Evolutionary conservation across 1,284 basidiomycete species (phyloP), one percentile per base, ranked within the genome.

Genomic region (Gomphus sp.): DNA sequence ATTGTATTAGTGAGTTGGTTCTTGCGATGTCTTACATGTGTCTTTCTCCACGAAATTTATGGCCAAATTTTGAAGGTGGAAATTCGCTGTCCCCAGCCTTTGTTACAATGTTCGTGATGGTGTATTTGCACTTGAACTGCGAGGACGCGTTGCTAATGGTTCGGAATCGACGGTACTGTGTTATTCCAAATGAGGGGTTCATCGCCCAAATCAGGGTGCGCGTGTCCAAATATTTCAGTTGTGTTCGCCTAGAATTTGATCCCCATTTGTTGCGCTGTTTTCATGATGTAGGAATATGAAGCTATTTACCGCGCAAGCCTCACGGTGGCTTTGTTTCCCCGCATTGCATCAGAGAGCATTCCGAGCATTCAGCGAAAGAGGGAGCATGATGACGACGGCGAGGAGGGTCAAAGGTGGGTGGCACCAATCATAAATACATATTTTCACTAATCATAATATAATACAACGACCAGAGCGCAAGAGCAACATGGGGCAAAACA

Each of bases 81-180:
- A 95, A 94, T 66, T 88, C 87, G 56, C 77, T 93, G 11, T 91
- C 91, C 0, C 91, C 92, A 0, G 82, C 91, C 0, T 92, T 95
- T 59, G 90, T 93, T 36, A 88, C 94, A 58, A 93, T 93, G 82
- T 95, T 91, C 67, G 87, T 92, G 34, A 95, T 94, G 92, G 85
- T 89, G 64, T 80, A 87, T 65, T 85, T 83, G 70, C 80, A 83
- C 39, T 76, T 93, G 58, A 82, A 82, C 36, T 93, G 87, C 87
- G 89, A 93, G 69, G 84, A 91, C 53, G 90, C 92, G 0, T 74
- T 94, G 54, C 84, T 89, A 62, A 76, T 87, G 66, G 91, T 95
- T 7, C 92, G 95, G 73, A 92, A 92, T 65, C 81, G 90, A 63
- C 80, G 93, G 50, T 95, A 94, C 66, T 94, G 92, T 70, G 93